phyloP scores from a whole-genome alignment of 306 rosid species.

The Prunus mongolica region DNA sequence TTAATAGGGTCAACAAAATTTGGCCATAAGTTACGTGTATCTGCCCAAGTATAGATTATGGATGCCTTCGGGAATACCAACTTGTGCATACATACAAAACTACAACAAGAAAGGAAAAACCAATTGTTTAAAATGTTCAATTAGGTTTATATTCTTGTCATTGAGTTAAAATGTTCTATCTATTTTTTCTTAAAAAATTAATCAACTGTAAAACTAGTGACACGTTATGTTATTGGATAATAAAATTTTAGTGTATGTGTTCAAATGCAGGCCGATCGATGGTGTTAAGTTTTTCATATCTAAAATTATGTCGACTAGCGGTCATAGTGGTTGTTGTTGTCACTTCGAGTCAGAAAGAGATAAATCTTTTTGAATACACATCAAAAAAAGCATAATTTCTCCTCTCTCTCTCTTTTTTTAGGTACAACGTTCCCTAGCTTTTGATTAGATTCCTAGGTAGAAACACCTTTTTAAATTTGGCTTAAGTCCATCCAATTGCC shows the following conservation, averaged over 20 bases:
- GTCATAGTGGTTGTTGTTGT: slow-evolving; percentile 15
- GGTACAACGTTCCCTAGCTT: slow-evolving; percentile 36
- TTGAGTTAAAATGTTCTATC: neutral
- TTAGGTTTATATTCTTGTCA: slow-evolving; percentile 13
- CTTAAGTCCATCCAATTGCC: slow-evolving; percentile 22
- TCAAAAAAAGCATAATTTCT: slow-evolving; percentile 28
- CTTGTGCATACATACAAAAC: slow-evolving; percentile 11
- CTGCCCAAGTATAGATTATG: neutral
- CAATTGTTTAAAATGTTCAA: slow-evolving; percentile 4
- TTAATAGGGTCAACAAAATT: neutral
- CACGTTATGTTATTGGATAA: neutral
- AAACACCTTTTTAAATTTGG: slow-evolving; percentile 26
- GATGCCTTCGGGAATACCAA: neutral
- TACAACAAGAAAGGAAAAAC: slow-evolving; percentile 2
- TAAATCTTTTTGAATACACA: slow-evolving; percentile 3
- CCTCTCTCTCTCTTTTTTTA: neutral
- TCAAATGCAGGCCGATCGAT: too few relatives aligned
- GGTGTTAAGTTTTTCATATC: neutral
- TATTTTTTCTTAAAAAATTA: neutral
- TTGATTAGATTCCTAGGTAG: slow-evolving; percentile 58
- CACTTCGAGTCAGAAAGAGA: slow-evolving; percentile 5
- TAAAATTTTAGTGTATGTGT: too few relatives aligned
- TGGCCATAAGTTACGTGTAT: slow-evolving; percentile 16
- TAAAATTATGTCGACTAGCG: slow-evolving; percentile 28
- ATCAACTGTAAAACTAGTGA: neutral